A percentile compares a stretch with the other conserved stretches of the same genome.
Conservation (phyloP, 768 basidiomycete species). For the Leucocoprinus leucothites region DNA sequence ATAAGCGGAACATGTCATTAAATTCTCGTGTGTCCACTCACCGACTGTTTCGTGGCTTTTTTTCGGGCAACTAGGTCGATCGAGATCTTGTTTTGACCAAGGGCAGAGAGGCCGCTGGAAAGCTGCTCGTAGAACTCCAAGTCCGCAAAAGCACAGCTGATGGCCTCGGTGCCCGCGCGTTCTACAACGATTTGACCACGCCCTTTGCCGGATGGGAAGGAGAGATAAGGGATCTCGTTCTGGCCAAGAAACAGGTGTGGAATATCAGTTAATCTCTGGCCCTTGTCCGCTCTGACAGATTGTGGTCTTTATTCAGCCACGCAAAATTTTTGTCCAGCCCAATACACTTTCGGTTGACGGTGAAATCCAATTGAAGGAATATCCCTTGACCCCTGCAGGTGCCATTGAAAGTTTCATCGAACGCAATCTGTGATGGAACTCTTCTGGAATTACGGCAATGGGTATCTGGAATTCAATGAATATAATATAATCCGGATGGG, state of each 20-base stretch:
- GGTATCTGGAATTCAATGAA: conserved; percentile 2
- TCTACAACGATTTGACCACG: conserved; percentile 76
- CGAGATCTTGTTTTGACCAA: conserved; percentile 60
- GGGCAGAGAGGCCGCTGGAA: conserved; percentile 66
- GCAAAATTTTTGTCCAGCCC: conserved; percentile 84
- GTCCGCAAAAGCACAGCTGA: conserved; percentile 86
- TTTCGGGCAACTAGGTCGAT: conserved; percentile 52
- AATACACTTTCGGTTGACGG: conserved; percentile 68
- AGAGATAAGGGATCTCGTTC: conserved; percentile 72
- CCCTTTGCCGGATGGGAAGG: conserved; percentile 71
- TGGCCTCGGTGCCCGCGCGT: conserved; percentile 72
- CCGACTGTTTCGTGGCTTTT: background rate
- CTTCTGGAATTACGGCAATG: conserved; percentile 5
- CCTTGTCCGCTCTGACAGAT: conserved; percentile 6
- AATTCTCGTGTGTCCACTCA: background rate
- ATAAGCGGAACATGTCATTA: background rate
- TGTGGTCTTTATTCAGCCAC: conserved; percentile 45
- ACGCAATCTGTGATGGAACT: conserved; percentile 42
- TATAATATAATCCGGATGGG: conserved; percentile 3
- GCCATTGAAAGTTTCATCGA: conserved; percentile 84
- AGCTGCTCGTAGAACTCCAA: conserved; percentile 76
- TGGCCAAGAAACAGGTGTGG: conserved; percentile 71
- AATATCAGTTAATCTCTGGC: background rate
- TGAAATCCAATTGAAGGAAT: conserved; percentile 76
- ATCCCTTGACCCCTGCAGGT: conserved; percentile 69